A percentile compares a stretch with the other conserved stretches of the same genome.
Evolutionary conservation across 192 early-diverging fungal genomes (phyloP).

Genomic region (Phlyctochytrium planicorne): DNA sequence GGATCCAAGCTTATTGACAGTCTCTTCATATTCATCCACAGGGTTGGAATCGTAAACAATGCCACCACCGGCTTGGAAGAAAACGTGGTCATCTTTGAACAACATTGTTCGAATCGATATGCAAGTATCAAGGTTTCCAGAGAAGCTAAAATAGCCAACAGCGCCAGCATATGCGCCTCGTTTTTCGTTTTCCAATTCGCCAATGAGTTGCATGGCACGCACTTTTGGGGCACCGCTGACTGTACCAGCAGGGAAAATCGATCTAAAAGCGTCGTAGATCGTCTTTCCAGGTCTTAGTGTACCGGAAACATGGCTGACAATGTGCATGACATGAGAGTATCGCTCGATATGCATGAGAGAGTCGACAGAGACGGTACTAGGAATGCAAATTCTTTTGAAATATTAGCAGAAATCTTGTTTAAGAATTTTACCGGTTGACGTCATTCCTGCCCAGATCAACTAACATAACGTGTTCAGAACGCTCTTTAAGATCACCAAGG

Average conservation of each 20-base stretch:
- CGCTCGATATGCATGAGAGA: conserved; percentile 96
- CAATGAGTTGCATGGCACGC: conserved; percentile 93
- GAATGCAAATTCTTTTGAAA: conserved; percentile 70
- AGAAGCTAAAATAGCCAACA: conserved; percentile 94
- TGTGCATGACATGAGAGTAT: conserved; percentile 99
- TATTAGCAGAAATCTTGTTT: neutral
- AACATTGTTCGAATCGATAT: conserved; percentile 99
- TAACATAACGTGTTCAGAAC: conserved; percentile 98
- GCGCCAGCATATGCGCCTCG: conserved; percentile 75
- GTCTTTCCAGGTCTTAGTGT: conserved; percentile 85
- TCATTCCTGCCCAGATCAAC: conserved; percentile 99
- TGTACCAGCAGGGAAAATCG: conserved; percentile 98
- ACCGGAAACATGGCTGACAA: conserved; percentile 95
- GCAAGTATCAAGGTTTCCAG: conserved; percentile 91
- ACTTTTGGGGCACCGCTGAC: conserved; percentile 99
- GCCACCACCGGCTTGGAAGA: conserved; percentile 95
- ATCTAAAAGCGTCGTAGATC: conserved; percentile 92
- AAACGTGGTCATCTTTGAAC: conserved; percentile 93
- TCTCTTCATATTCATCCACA: conserved; percentile 92
- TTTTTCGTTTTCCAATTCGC: conserved; percentile 84
- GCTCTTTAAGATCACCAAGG: conserved; percentile 90
- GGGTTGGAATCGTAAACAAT: conserved; percentile 96
- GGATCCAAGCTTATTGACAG: conserved; percentile 90
- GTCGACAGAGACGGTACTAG: conserved; percentile 88
- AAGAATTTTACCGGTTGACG: conserved; percentile 67